These are phyloP conservation scores for Aspergillus sclerotiicarbonarius DNA, from an alignment of 495 filamentous ascomycete species.

Conservation along the genomic window DNA sequence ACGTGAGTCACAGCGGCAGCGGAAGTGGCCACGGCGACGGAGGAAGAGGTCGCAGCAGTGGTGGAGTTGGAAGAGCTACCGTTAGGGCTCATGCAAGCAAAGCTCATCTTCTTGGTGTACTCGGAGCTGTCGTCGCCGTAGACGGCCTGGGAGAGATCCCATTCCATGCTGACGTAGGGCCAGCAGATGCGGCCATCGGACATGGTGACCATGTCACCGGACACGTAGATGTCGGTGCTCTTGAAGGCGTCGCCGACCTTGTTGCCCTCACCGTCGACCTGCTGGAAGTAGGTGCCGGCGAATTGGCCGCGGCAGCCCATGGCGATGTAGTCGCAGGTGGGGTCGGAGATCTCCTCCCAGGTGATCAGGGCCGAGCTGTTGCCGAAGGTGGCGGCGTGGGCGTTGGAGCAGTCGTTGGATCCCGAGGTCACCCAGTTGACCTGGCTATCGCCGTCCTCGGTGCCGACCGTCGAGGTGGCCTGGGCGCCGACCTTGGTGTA, in stretches of 20 bases:
- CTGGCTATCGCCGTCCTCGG: slow-evolving; percentile 49
- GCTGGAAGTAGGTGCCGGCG: slow-evolving; percentile 50
- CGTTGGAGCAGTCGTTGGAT: slow-evolving; percentile 52
- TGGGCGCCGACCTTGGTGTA: slow-evolving; percentile 45
- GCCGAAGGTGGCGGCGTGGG: slow-evolving; percentile 50
- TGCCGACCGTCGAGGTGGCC: slow-evolving; percentile 47
- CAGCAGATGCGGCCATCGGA: slow-evolving; percentile 48
- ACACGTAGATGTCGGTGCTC: slow-evolving; percentile 44
- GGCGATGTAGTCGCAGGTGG: slow-evolving; percentile 47
- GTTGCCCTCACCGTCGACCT: slow-evolving; percentile 39
- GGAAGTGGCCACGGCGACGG: not conserved
- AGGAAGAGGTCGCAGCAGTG: not conserved
- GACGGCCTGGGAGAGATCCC: slow-evolving; percentile 39
- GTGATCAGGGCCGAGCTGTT: slow-evolving; percentile 45
- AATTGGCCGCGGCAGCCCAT: slow-evolving; percentile 51
- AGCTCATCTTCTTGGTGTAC: slow-evolving; percentile 41
- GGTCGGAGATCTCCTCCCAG: slow-evolving; percentile 52
- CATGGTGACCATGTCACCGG: slow-evolving; percentile 54
- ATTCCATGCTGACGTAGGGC: slow-evolving; percentile 53
- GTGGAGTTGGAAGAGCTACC: not conserved
- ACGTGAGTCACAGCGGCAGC: not conserved
- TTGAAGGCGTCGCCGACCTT: slow-evolving; percentile 42
- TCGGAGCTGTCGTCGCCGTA: slow-evolving; percentile 20
- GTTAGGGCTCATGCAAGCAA: slow-evolving; percentile 39
- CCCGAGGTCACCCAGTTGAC: slow-evolving; percentile 49